Conservation (phyloP, 1,284 basidiomycete genomes). For the Austroboletus rostrupii region DNA sequence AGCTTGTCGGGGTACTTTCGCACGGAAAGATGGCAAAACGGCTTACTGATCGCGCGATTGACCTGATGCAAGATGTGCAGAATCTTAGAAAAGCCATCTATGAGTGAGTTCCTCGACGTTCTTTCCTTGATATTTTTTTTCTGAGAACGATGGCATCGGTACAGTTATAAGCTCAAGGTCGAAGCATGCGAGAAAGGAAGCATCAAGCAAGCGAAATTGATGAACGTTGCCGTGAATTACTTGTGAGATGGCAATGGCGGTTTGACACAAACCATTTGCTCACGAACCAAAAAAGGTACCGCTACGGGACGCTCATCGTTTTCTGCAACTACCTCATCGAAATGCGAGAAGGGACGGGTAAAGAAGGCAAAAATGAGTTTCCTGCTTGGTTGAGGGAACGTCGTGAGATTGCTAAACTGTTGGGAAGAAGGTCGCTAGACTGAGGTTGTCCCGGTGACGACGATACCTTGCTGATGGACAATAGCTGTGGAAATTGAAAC, state of each 20-base stretch:
- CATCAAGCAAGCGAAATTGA: slow-evolving; percentile 70
- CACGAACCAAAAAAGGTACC: slow-evolving; percentile 46
- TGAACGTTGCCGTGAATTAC: slow-evolving; percentile 80
- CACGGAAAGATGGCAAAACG: slow-evolving; percentile 92
- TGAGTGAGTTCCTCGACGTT: slow-evolving; percentile 52
- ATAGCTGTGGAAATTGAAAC: background rate
- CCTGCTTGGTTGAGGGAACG: slow-evolving; percentile 80
- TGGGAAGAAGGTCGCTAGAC: slow-evolving; percentile 74
- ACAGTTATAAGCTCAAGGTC: slow-evolving; percentile 86
- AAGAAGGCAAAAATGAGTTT: slow-evolving; percentile 55
- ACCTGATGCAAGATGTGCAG: slow-evolving; percentile 91
- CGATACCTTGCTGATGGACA: background rate
- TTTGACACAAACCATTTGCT: slow-evolving; percentile 5
- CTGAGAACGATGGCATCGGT: slow-evolving; percentile 6
- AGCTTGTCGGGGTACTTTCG: slow-evolving; percentile 86
- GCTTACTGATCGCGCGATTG: slow-evolving; percentile 84
- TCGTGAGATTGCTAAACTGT: slow-evolving; percentile 78
- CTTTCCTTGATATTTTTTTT: background rate
- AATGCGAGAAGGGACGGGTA: slow-evolving; percentile 44
- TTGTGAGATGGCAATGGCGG: slow-evolving; percentile 46
- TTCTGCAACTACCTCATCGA: slow-evolving; percentile 96
- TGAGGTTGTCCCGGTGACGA: slow-evolving; percentile 25
- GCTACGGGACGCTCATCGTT: slow-evolving; percentile 90
- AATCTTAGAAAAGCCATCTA: slow-evolving; percentile 91
- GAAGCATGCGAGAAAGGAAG: slow-evolving; percentile 80